Evolutionary conservation across 2,329 filamentous ascomycete genomes (phyloP), one percentile per base, ranked within the genome.

Genomic region (Monilinia vaccinii-corymbosi): DNA sequence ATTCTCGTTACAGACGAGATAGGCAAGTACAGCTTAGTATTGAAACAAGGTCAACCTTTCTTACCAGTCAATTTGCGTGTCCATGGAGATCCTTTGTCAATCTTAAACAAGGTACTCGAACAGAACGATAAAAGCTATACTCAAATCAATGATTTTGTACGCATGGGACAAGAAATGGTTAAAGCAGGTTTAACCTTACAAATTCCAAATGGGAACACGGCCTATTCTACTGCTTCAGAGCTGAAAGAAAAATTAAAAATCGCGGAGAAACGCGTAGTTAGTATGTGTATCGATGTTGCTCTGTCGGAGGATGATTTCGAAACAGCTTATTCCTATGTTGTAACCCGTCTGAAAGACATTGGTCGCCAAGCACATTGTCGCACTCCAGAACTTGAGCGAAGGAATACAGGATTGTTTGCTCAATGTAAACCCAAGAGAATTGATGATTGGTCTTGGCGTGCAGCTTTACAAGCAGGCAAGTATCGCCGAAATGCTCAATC

Each of bases 321-420:
- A 70, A 94, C 89, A 0, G 89, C 89, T 13, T 94, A 93, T 71
- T 92, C 88, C 0, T 93, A 89, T 69, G 86, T 92, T 1, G 81
- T 90, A 50, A 91, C 85, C 69, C 82, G 87, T 25, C 77, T 94
- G 0, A 77, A 79, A 9, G 71, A 73, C 10, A 68, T 73, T 32
- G 66, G 70, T 65, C 65, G 70, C 68, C 63, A 66, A 57, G 61
- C 69, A 18, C 66, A 65, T 56, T 63, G 47, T 45, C 61, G 64
- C 11, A 58, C 58, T 25, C 61, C 62, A 16, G 61, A 68, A 11
- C 62, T 68, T 32, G 61, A 65, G 23, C 55, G 64, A 9, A 58
- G 61, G 5, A 55, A 60, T 7, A 50, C 62, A 6, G 70, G 68
- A 10, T 62, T 71, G n/a, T 51, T 64, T 31, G 67, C 67, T 31